Percentiles rank a stretch among this genome's conserved stretches.
Conservation (phyloP, 345 rosid species). For the Sonneratia alba region DNA sequence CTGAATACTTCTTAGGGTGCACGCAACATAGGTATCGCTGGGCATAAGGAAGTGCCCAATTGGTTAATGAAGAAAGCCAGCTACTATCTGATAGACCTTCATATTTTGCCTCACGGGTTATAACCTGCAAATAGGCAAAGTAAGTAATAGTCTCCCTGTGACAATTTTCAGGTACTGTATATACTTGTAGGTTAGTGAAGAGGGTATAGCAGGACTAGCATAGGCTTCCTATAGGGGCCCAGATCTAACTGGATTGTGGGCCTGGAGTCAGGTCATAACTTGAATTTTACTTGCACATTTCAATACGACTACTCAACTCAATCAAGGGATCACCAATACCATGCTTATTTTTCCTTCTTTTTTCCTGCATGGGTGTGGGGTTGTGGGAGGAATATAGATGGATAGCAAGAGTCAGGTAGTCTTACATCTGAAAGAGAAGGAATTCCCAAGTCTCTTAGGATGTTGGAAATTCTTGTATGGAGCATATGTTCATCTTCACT, state of each 20-base stretch:
- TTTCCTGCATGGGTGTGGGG: too few relatives aligned
- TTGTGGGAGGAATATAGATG: too few relatives aligned
- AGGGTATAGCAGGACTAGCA: neutral
- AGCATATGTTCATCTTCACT: constrained; percentile 42
- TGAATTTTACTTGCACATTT: neutral
- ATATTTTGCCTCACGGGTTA: constrained; percentile 69
- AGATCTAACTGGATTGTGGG: neutral
- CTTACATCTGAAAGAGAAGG: constrained; percentile 78
- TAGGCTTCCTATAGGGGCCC: neutral
- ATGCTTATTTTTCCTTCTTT: too few relatives aligned
- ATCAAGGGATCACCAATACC: too few relatives aligned
- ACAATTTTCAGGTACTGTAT: neutral
- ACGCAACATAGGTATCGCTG: constrained; percentile 67
- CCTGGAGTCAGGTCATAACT: neutral
- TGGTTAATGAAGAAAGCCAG: constrained; percentile 44
- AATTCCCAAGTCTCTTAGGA: constrained; percentile 63
- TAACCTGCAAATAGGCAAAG: constrained; percentile 41
- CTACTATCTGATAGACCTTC: constrained; percentile 40
- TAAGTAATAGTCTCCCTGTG: too few relatives aligned
- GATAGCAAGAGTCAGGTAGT: neutral
- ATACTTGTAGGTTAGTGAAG: neutral
- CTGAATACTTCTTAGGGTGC: constrained; percentile 46
- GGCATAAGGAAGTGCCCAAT: constrained; percentile 93
- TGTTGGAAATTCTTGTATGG: constrained; percentile 34
- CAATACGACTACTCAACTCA: too few relatives aligned